These are phyloP conservation scores for Avena insularis DNA, from an alignment of 176 grass and related monocot species.

Conservation along the genomic window DNA sequence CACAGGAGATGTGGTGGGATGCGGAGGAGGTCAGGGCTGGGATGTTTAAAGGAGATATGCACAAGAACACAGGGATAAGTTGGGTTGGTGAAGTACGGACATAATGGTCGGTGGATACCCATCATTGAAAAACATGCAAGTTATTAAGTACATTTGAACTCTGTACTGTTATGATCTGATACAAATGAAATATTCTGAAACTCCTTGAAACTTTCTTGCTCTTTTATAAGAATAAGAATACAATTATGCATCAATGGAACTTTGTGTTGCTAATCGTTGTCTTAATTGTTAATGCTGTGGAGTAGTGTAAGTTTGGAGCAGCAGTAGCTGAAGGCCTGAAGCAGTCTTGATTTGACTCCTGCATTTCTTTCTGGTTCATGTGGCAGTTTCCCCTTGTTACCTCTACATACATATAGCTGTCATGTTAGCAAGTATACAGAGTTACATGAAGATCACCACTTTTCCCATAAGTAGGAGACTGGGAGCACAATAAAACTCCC, in stretches of 20 bases:
- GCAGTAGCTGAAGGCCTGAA: background rate
- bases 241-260: conserved; percentile 6
- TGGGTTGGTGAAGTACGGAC: conserved; percentile 43
- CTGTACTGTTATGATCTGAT: conserved; percentile 11
- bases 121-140: conserved; percentile 12
- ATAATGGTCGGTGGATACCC: conserved; percentile 28
- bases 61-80: conserved; percentile 59
- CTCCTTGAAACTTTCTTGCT: background rate
- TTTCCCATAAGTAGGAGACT: background rate
- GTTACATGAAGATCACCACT: conserved; percentile 2
- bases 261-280: conserved; percentile 6
- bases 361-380: conserved; percentile 8
- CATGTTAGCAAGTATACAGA: background rate
- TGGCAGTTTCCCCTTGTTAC: background rate
- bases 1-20: conserved; percentile 74
- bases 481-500: background rate
- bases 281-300: background rate
- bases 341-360: background rate
- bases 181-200: conserved; percentile 36
- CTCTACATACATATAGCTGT: background rate
- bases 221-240: conserved; percentile 35
- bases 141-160: conserved; percentile 27
- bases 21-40: conserved; percentile 49
- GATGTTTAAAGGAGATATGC: conserved; percentile 35
- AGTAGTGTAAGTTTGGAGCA: background rate